Evolutionary conservation across 176 grass and related monocot species (phyloP).

Genomic region (Oryza glaberrima): DNA sequence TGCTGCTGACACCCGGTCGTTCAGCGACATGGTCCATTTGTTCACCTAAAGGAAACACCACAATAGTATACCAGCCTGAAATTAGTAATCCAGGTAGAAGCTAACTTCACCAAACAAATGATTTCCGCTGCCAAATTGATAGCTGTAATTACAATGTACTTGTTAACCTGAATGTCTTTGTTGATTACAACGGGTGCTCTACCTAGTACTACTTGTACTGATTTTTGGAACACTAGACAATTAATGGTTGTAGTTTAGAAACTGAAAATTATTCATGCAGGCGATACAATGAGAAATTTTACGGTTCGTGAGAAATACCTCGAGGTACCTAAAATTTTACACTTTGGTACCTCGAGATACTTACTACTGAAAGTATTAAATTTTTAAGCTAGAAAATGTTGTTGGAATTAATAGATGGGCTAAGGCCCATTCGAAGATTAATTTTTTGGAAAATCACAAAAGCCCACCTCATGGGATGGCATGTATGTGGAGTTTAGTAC

Average conservation of each 20-base stretch:
- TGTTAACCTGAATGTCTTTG: background rate
- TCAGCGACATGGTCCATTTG: slow-evolving; percentile 58
- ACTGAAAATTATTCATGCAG: background rate
- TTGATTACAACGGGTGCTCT: background rate
- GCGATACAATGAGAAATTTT: too few relatives aligned
- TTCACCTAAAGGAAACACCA: slow-evolving; percentile 37
- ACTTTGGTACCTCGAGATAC: too few relatives aligned
- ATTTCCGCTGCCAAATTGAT: background rate
- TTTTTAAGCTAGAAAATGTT: too few relatives aligned
- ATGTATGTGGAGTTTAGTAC: too few relatives aligned
- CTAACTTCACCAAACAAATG: background rate
- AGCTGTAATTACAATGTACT: background rate
- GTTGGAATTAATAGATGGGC: too few relatives aligned
- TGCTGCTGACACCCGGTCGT: slow-evolving; percentile 45
- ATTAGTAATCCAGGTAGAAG: background rate
- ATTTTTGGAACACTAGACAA: background rate
- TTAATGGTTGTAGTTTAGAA: background rate
- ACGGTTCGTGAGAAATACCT: too few relatives aligned
- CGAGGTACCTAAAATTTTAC: too few relatives aligned
- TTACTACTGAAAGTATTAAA: too few relatives aligned
- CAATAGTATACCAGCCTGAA: background rate
- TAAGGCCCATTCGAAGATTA: too few relatives aligned
- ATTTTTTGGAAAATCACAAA: too few relatives aligned
- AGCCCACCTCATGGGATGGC: too few relatives aligned
- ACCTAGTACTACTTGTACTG: background rate